phyloP scores from a whole-genome alignment of 495 filamentous ascomycete genomes.

The Aeminium ludgeri region DNA sequence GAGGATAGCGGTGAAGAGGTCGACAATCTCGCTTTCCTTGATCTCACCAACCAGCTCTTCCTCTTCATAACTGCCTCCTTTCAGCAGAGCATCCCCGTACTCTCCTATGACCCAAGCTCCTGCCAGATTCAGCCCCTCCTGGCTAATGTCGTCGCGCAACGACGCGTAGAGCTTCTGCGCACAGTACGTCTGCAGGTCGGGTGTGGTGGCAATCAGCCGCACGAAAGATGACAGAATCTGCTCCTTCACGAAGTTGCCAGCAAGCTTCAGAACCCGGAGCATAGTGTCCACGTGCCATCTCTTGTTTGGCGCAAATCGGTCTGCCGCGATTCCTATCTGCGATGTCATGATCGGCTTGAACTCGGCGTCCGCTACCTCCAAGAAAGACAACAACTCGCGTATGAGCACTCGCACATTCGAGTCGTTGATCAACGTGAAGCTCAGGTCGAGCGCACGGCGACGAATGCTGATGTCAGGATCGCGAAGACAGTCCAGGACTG shows the following conservation, averaged over 20 bases:
- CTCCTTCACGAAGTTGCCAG: conserved; percentile 93
- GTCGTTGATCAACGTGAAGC: conserved; percentile 96
- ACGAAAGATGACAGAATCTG: conserved; percentile 95
- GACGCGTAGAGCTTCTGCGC: conserved; percentile 84
- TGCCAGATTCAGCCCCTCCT: conserved; percentile 83
- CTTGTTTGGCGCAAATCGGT: conserved; percentile 89
- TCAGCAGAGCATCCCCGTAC: conserved; percentile 76
- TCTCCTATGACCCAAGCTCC: conserved; percentile 98
- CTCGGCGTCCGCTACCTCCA: conserved; percentile 93
- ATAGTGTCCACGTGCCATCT: conserved; percentile 98
- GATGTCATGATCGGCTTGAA: conserved; percentile 96
- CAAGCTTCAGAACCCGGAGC: conserved; percentile 81
- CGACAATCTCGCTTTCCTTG: conserved; percentile 75
- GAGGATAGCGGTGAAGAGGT: conserved; percentile 77
- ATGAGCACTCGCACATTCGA: conserved; percentile 86
- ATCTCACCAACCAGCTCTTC: conserved; percentile 84
- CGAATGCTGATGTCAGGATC: conserved; percentile 99
- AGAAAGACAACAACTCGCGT: conserved; percentile 77
- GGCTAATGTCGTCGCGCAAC: conserved; percentile 88
- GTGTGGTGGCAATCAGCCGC: conserved; percentile 82
- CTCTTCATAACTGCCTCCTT: conserved; percentile 85
- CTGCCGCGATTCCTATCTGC: conserved; percentile 92
- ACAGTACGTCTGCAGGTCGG: conserved; percentile 89
- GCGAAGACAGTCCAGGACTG: conserved; percentile 85
- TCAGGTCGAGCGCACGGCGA: conserved; percentile 82